phyloP scores from a whole-genome alignment of 768 basidiomycete genomes.

The Amanita pallidorosea region DNA sequence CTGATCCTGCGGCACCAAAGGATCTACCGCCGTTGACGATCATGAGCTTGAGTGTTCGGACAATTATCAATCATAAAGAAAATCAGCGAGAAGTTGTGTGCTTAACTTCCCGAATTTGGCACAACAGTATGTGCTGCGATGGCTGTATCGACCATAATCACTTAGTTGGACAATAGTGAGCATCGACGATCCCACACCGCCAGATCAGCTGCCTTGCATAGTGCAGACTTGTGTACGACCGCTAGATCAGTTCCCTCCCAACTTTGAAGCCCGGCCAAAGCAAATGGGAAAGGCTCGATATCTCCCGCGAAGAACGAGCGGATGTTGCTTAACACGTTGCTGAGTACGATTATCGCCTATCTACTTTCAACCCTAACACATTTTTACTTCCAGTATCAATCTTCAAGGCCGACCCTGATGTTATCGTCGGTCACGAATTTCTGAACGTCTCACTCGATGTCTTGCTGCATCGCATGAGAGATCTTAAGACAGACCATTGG shows the following conservation, averaged over 20 bases:
- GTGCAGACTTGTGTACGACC: constrained; percentile 88
- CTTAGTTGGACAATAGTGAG: constrained; percentile 39
- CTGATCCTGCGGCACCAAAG: constrained; percentile 56
- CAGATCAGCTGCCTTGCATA: constrained; percentile 72
- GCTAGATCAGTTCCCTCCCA: constrained; percentile 74
- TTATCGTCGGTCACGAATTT: constrained; percentile 93
- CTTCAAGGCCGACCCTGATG: constrained; percentile 84
- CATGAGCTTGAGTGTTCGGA: constrained; percentile 80
- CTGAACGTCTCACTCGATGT: constrained; percentile 84
- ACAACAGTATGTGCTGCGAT: constrained; percentile 28
- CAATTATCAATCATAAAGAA: constrained; percentile 87
- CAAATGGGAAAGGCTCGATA: constrained; percentile 57
- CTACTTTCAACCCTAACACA: neutral
- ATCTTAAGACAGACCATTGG: constrained; percentile 89
- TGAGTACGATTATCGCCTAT: constrained; percentile 36
- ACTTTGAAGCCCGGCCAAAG: constrained; percentile 67
- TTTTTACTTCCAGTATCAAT: constrained; percentile 42
- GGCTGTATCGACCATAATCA: neutral
- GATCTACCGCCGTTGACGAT: constrained; percentile 85
- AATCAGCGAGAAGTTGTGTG: constrained; percentile 95
- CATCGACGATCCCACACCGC: constrained; percentile 87
- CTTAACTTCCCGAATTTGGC: constrained; percentile 77
- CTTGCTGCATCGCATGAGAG: constrained; percentile 81
- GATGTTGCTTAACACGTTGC: constrained; percentile 70
- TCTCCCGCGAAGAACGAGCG: constrained; percentile 73